Percentiles rank a stretch among this genome's conserved stretches.
Evolutionary conservation across 345 rosid genomes (phyloP).

Genomic region (Salix caprea): DNA sequence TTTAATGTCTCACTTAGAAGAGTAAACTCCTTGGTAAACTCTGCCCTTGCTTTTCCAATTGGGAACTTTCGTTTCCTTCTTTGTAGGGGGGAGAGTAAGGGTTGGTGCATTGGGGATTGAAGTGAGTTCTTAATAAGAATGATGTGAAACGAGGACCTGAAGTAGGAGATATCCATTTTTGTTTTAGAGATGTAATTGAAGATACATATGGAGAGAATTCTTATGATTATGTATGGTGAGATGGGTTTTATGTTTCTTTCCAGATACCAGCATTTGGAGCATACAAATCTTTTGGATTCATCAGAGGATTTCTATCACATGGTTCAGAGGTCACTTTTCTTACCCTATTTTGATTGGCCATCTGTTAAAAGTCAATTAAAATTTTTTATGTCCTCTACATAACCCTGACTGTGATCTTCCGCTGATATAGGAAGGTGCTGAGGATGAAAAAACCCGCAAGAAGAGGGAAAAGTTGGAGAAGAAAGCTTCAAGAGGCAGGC

Average conservation of each 20-base stretch:
- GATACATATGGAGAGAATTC: neutral
- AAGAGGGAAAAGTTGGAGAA: slow-evolving; percentile 93
- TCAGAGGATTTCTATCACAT: slow-evolving; percentile 52
- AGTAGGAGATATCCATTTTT: neutral
- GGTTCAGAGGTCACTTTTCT: slow-evolving; percentile 60
- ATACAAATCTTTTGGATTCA: slow-evolving; percentile 57
- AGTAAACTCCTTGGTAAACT: neutral
- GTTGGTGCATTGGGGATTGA: neutral
- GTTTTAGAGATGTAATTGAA: neutral
- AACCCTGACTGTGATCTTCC: neutral
- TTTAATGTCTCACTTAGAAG: neutral
- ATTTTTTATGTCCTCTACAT: neutral
- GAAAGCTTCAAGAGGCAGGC: slow-evolving; percentile 63
- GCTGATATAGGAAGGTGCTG: slow-evolving; percentile 50
- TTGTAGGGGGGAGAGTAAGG: neutral
- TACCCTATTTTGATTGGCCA: neutral
- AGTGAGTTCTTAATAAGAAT: neutral
- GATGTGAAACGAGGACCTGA: neutral
- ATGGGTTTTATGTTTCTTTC: slow-evolving; percentile 1
- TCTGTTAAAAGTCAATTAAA: neutral
- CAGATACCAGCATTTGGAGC: slow-evolving; percentile 80
- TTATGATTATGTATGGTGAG: neutral
- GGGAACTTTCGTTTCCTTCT: neutral
- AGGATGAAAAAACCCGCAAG: slow-evolving; percentile 82
- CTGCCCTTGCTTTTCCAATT: neutral